These are phyloP conservation scores for Balamuthia mandrillaris DNA, from an alignment of 208 protist species.

Conservation along the genomic window DNA sequence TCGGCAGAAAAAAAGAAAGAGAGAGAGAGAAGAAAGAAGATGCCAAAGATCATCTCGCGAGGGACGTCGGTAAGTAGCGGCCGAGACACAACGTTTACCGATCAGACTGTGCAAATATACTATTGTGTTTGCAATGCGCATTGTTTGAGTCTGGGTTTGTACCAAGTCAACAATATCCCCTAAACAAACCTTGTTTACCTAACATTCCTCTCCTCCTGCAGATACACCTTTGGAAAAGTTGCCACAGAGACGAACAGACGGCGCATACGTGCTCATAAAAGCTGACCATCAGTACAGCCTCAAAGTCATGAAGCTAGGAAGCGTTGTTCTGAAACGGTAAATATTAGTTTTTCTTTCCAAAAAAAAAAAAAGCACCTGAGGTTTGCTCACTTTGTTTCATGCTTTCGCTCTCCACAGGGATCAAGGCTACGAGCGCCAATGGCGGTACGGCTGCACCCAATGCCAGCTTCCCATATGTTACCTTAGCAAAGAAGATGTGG, in stretches of 20 bases:
- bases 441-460: not conserved
- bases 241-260: constrained; percentile 1
- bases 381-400: too few species aligned
- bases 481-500: not conserved
- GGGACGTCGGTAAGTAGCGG: constrained; percentile 17
- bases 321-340: constrained; percentile 15
- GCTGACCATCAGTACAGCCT: not conserved
- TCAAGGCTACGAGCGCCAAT: constrained; percentile 18
- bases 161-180: not conserved
- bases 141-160: not conserved
- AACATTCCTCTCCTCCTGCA: not conserved
- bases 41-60: constrained; percentile 29
- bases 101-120: constrained; percentile 10
- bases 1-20: not conserved
- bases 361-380: too few species aligned
- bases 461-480: constrained; percentile 12
- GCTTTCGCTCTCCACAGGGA: too few species aligned
- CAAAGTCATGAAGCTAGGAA: not conserved
- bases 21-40: too few species aligned
- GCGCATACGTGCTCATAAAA: not conserved
- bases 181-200: not conserved
- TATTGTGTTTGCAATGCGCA: constrained; percentile 17
- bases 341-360: too few species aligned
- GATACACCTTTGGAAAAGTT: not conserved
- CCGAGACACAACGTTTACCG: not conserved